A percentile compares a stretch with the other conserved stretches of the same genome.
Conservation (phyloP, 768 basidiomycete genomes). For the Sarcodon sp. region DNA sequence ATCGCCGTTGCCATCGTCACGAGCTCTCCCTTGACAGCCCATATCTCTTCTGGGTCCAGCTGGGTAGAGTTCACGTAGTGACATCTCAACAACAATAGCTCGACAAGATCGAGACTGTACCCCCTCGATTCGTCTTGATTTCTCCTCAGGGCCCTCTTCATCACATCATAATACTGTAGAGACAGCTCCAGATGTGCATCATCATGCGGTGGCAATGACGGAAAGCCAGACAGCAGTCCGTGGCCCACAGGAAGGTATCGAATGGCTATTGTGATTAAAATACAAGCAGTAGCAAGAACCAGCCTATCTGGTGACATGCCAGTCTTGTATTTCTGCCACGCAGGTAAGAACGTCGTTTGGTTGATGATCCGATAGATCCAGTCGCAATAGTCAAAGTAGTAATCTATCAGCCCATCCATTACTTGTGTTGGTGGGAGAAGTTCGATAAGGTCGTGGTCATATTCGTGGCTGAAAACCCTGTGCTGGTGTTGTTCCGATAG, state of each 20-base stretch:
- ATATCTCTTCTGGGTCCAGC: constrained; percentile 70
- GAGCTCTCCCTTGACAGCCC: constrained; percentile 63
- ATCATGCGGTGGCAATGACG: constrained; percentile 12
- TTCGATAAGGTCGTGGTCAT: constrained; percentile 63
- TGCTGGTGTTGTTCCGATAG: constrained; percentile 22
- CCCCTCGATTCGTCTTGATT: constrained; percentile 35
- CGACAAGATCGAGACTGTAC: constrained; percentile 54
- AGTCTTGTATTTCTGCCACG: constrained; percentile 66
- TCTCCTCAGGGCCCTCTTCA: constrained; percentile 48
- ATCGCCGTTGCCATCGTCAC: constrained; percentile 67
- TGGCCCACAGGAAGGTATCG: constrained; percentile 62
- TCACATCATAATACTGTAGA: constrained; percentile 55
- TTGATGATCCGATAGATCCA: constrained; percentile 80
- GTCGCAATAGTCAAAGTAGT: constrained; percentile 80
- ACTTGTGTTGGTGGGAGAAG: constrained; percentile 51
- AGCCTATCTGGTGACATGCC: constrained; percentile 54
- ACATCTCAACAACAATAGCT: constrained; percentile 54
- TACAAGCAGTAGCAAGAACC: constrained; percentile 59
- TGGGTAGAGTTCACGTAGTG: constrained; percentile 67
- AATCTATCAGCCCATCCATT: constrained; percentile 60
- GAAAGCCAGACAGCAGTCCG: constrained; percentile 35
- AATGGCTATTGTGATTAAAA: constrained; percentile 61
- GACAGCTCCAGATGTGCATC: constrained; percentile 51
- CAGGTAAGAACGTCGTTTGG: constrained; percentile 40
- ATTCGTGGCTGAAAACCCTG: constrained; percentile 24